Percentiles rank a stretch among this genome's conserved stretches.
phyloP scores from a whole-genome alignment of 257 asterid species.

The Solanum clarkiae region DNA sequence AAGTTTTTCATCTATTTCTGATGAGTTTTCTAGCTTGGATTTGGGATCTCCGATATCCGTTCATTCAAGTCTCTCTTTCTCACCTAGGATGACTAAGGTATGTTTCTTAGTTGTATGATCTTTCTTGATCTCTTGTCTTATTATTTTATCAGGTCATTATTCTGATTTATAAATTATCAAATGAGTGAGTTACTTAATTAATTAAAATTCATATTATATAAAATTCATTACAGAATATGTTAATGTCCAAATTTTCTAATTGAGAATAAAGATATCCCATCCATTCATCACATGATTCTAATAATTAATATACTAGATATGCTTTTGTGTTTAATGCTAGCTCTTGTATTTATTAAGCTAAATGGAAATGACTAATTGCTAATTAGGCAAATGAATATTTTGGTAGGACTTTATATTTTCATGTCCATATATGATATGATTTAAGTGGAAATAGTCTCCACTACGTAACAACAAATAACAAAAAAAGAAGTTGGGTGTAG shows the following conservation, averaged over 20 bases:
- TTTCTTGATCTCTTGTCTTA: neutral
- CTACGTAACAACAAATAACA: neutral
- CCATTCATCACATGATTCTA: neutral
- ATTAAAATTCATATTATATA: neutral
- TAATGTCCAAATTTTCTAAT: neutral
- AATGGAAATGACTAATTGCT: neutral
- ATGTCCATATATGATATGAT: neutral
- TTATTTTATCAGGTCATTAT: neutral
- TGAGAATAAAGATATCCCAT: neutral
- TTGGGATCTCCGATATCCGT: constrained; percentile 51
- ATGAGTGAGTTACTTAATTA: neutral
- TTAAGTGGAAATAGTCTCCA: neutral
- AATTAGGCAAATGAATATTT: neutral
- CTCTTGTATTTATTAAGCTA: neutral
- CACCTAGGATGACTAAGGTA: constrained; percentile 56
- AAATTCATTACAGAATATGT: neutral
- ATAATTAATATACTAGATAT: neutral
- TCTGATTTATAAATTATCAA: neutral
- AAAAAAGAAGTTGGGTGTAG: neutral
- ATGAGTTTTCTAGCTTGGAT: constrained; percentile 60
- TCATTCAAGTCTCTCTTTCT: constrained; percentile 33
- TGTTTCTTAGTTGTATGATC: neutral
- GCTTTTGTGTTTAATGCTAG: neutral
- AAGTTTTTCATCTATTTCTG: constrained; percentile 69
- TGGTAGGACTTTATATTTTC: neutral